These are phyloP conservation scores for Pleurozium schreberi DNA, from an alignment of 225 moss, liverwort and hornwort species.

Conservation along the genomic window DNA sequence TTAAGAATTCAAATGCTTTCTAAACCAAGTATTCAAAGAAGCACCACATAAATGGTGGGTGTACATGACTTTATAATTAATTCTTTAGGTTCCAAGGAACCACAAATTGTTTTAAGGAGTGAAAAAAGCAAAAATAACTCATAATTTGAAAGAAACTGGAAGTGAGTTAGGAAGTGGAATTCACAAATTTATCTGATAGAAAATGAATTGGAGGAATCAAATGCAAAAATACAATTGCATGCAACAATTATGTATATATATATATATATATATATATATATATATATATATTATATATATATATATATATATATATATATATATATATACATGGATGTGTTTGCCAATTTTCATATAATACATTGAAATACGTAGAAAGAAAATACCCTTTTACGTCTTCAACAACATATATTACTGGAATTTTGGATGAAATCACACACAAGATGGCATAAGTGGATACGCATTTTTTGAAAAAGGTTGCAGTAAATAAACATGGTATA, in stretches of 20 bases:
- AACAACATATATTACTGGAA: no score
- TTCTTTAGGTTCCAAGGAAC: background rate
- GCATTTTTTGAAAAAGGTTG: rapidly evolving
- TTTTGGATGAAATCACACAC: rapidly evolving
- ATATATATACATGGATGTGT: rapidly evolving
- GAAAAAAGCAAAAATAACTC: background rate
- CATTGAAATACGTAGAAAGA: background rate
- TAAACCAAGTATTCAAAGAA: background rate
- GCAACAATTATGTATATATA: rapidly evolving
- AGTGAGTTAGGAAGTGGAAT: background rate
- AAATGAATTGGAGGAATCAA: background rate
- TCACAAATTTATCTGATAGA: background rate
- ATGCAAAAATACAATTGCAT: rapidly evolving
- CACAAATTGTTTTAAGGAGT: rapidly evolving
- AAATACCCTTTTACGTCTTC: rapidly evolving
- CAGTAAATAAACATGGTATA: rapidly evolving
- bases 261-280: no score
- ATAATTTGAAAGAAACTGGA: background rate
- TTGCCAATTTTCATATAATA: background rate
- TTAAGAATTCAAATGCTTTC: background rate
- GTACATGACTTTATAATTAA: background rate
- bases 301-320: no score
- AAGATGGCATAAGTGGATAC: background rate
- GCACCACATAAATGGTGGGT: rapidly evolving
- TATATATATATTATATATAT: no score